phyloP scores from a whole-genome alignment of 164 flowering plant genomes.

The Vitis rupestris region DNA sequence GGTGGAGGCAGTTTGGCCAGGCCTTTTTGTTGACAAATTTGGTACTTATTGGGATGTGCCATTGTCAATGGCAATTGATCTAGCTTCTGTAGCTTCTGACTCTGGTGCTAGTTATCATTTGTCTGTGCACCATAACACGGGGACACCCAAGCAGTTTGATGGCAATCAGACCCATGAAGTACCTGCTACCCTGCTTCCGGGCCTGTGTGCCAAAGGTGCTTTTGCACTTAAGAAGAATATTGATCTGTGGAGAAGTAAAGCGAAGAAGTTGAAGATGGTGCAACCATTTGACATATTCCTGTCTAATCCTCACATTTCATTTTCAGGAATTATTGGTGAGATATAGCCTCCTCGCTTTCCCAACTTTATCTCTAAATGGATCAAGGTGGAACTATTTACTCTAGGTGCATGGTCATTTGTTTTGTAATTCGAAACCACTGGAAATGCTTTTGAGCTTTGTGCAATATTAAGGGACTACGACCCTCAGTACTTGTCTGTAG shows the following conservation, averaged over 20 bases:
- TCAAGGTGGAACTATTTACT: background rate
- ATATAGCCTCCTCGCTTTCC: background rate
- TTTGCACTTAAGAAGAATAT: constrained; percentile 54
- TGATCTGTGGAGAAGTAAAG: constrained; percentile 74
- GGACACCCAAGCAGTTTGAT: constrained; percentile 43
- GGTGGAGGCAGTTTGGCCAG: constrained; percentile 69
- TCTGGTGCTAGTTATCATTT: constrained; percentile 73
- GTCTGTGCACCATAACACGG: constrained; percentile 49
- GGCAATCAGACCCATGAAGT: constrained; percentile 28
- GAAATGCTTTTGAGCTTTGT: too few species aligned
- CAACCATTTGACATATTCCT: constrained; percentile 81
- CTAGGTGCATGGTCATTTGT: too few species aligned
- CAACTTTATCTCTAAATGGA: background rate
- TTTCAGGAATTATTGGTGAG: constrained; percentile 72
- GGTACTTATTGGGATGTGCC: constrained; percentile 93
- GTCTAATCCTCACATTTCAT: constrained; percentile 74
- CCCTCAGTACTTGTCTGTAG: background rate
- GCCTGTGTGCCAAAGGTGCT: constrained; percentile 55
- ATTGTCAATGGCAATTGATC: constrained; percentile 55
- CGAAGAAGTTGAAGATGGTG: constrained; percentile 60
- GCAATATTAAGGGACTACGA: too few species aligned
- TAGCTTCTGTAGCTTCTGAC: constrained; percentile 64
- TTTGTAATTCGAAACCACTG: too few species aligned
- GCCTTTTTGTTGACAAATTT: constrained; percentile 62
- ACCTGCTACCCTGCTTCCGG: constrained; percentile 61